Base-by-base conservation (phyloP, 2,329 filamentous ascomycete genomes). In the Calycina herbarum region DNA sequence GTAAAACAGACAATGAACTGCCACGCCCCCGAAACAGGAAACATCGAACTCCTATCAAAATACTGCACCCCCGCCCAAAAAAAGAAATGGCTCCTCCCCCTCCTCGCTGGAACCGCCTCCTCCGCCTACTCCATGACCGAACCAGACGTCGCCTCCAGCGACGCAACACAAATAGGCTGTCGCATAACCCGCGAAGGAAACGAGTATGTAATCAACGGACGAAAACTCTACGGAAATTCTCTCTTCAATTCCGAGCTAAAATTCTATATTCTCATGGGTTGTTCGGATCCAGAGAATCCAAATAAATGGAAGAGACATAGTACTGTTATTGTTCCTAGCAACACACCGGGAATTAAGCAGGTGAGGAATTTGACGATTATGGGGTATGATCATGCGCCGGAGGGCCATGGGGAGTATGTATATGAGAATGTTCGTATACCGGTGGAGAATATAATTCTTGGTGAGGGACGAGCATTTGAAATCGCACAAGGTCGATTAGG, bases 91-190 rank as follows among this genome's bases (percentile, higher is more conserved):
- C 76, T 83, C 15, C 75, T 78, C 68, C 82, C 82, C 8, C 73
- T 83, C 38, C 76, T 84, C 67, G 81, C 81, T 57, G 81, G 82
- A 62, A 76, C 80, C 68, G 81, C 81, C 68, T 78, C 79, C 31
- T 82, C 80, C 56, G 82, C 82, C 40, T 84, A 82, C 75, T 79
- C 80, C 66, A 82, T 82, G 81, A 82, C 81, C 3, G 81, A 83
- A 72, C 82, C 82, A 15, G 80, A 83, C 66, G 78, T 81, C 58
- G 82, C 82, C 61, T 80, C 78, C 29, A 82, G 79, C 5, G 82
- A 83, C 67, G 82, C 81, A 17, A 83, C 81, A 31, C 80, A 83
- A 70, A 81, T 83, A 69, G 70, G 68, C 51, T 72, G 71, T 61
- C 73, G 71, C 35, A 79, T 80, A 68, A 74, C 73, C 13, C 76